phyloP scores from a whole-genome alignment of 2,329 filamentous ascomycete genomes.

The Gaeumannomyces sp. region DNA sequence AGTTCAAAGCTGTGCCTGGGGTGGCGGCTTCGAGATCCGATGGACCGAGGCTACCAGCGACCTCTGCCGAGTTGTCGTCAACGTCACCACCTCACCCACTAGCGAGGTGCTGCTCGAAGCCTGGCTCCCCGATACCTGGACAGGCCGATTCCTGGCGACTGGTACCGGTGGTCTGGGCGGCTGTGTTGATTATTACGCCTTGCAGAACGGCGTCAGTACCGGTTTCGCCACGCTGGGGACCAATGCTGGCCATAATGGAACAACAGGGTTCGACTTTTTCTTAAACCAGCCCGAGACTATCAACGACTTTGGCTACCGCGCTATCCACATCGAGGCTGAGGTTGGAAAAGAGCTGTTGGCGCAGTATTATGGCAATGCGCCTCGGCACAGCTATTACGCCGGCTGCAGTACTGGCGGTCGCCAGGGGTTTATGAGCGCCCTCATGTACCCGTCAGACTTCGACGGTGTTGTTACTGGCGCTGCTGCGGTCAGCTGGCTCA shows the following conservation, averaged over 20 bases:
- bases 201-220: conserved; percentile 35
- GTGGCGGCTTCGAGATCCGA: too few relatives aligned
- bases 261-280: conserved; percentile 28
- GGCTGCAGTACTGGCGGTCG: conserved; percentile 56
- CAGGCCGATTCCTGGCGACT: conserved; percentile 37
- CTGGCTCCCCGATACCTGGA: conserved; percentile 41
- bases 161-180: conserved; percentile 44
- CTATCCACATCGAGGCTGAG: conserved; percentile 39
- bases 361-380: conserved; percentile 36
- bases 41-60: conserved; percentile 9
- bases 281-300: conserved; percentile 30
- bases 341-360: conserved; percentile 41
- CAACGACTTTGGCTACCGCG: conserved; percentile 27
- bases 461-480: conserved; percentile 30
- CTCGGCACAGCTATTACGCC: conserved; percentile 44
- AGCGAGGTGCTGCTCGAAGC: conserved; percentile 40
- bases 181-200: conserved; percentile 40
- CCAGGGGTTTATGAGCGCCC: conserved; percentile 48
- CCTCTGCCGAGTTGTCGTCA: conserved; percentile 23
- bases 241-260: conserved; percentile 46
- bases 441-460: conserved; percentile 50
- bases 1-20: not conserved
- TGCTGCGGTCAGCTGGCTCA: conserved; percentile 29
- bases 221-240: conserved; percentile 43
- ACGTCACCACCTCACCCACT: conserved; percentile 25